phyloP scores from a whole-genome alignment of 148 eudicot species.

The Agrostemma githago region DNA sequence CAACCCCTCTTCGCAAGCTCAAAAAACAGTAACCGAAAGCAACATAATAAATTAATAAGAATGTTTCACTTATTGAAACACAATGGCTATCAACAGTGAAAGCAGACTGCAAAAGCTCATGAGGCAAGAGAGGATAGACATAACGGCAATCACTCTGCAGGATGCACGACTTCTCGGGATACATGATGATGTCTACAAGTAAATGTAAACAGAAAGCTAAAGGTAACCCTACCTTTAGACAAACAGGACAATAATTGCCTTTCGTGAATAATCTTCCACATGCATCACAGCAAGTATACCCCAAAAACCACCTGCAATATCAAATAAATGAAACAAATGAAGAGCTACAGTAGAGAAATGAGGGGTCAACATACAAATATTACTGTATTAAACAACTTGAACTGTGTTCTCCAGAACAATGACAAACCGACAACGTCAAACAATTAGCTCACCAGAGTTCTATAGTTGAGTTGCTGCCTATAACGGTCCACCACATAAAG shows the following conservation, averaged over 20 bases:
- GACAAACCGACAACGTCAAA: neutral
- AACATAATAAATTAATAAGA: neutral
- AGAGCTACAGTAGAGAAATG: neutral
- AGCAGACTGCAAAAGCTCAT: neutral
- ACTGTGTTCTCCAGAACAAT: neutral
- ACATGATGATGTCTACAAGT: neutral
- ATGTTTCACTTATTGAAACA: neutral
- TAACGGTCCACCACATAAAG: neutral
- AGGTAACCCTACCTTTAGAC: slow-evolving; percentile 64
- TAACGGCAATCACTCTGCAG: neutral
- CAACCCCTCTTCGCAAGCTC: neutral
- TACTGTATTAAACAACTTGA: neutral
- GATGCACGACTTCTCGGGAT: neutral
- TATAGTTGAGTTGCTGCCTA: neutral
- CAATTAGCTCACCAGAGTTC: neutral
- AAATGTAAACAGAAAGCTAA: neutral
- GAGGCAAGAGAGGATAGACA: neutral
- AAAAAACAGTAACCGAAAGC: neutral
- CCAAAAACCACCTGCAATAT: slow-evolving; percentile 84
- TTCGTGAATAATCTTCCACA: slow-evolving; percentile 97
- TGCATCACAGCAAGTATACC: slow-evolving; percentile 97
- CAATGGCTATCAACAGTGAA: neutral
- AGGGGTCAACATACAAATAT: neutral
- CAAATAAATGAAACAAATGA: neutral
- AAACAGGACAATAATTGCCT: slow-evolving; percentile 93